Base-by-base conservation (phyloP, 2,329 filamentous ascomycete species). In the Dactylonectria estremocensis region DNA sequence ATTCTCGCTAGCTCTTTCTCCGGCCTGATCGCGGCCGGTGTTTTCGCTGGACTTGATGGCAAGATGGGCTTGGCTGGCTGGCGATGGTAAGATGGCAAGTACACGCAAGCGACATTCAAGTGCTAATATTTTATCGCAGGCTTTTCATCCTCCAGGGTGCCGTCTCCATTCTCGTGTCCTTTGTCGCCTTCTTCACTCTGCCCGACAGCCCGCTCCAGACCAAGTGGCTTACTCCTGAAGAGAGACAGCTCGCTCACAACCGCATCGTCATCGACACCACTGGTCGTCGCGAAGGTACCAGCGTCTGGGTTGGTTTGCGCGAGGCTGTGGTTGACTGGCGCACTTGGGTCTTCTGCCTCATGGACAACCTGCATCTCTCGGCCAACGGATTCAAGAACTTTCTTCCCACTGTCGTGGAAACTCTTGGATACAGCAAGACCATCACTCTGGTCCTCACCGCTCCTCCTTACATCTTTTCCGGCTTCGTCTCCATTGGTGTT, bases 391-490 rank as follows among this genome's bases (percentile, higher is more conserved):
- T 79, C 71, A 79, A 78, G 52, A 79, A 78, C 54, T 78, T 77
- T 50, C 71, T 77, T 11, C 77, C 77, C 0, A 77, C 71, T 0
- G 83, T 86, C 13, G 82, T 87, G 43, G 77, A 83, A 56, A 84
- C 83, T 0, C 81, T 88, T 0, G 83, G 83, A 0, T 87, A 85
- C 75, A 80, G 77, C 63, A 81, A 76, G 0, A 87, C 83, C 0
- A 79, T 86, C 35, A 87, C 86, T 0, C 79, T 88, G 0, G 80
- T 85, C 1, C 79, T 88, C 18, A 87, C 85, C 0, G 84, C 83
- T 40, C 86, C 86, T 0, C 86, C 86, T 0, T 88, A 84, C 74
- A 72, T 86, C 18, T 74, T 85, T 50, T 84, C 86, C 0, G 84
- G 67, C 3, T 31, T 63, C 11, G 43, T 74, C 2, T 76, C 74